Evolutionary conservation across 805 yeast genomes (phyloP), one percentile per base, ranked within the genome.

Genomic region (Sporopachydermia lactativora): DNA sequence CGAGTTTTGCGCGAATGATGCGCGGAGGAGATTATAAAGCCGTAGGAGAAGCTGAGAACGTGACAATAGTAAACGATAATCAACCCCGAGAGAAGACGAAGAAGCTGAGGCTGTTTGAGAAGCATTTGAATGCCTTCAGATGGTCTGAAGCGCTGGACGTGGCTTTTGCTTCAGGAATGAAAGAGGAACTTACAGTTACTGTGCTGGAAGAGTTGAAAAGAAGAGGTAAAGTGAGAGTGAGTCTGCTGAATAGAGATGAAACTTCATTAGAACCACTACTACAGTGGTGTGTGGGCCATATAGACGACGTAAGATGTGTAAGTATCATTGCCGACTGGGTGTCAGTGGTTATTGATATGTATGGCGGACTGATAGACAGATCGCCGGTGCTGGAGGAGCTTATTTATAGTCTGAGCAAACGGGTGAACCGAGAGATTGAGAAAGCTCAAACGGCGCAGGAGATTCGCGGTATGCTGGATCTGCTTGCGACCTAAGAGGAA

Each of bases 111-210:
- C 79, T 75, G 38, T 89, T 79, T 54, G 98, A 92, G 58, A 80
- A 71, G 53, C 80, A 81, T 52, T 67, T 92, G 46, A 82, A 84
- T 54, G 81, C 81, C 18, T 92, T 92, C 66, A 75, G 81, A 54
- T 92, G 97, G 96, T 57, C 77, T 2, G 96, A 88, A 49, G 96
- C 97, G 3, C 67, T 92, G 36, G 95, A 89, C 57, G 69, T 78
- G 43, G 96, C 95, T 1, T 77, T 89, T 47, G 66, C 73, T 11
- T 71, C 80, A 2, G 95, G 95, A 8, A 70, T 78, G 55, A 75
- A 89, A 1, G 74, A 77, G 43, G 96, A 88, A 51, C 67, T 78
- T 45, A 82, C 95, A 0, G 64, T 84, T 4, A 80, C 95, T 13
- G 85, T 86, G 2, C 65, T 92, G 45, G 80, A 78, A 51, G 98